Evolutionary conservation across 2,329 filamentous ascomycete species (phyloP).

Genomic region (Plenodomus tracheiphilus): DNA sequence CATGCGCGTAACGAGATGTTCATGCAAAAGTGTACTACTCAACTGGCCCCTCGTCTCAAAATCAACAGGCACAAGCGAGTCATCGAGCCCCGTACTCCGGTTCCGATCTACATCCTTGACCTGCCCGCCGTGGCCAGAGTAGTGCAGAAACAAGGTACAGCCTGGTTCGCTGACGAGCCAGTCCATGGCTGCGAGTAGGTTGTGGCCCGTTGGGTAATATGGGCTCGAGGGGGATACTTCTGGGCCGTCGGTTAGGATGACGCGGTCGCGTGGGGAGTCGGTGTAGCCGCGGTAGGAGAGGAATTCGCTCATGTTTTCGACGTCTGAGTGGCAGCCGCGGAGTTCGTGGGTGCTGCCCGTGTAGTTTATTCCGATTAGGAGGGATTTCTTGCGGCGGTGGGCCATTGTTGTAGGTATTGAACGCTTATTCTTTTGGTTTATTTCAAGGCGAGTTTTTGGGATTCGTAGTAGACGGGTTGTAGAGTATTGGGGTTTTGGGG

Average conservation of each 20-base stretch:
- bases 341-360: slow-evolving; percentile 49
- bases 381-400: slow-evolving; percentile 48
- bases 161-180: slow-evolving; percentile 61
- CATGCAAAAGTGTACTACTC: slow-evolving; percentile 56
- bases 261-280: slow-evolving; percentile 46
- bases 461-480: slow-evolving; percentile 1
- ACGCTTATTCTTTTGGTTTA: too few species aligned
- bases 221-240: slow-evolving; percentile 34
- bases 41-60: slow-evolving; percentile 59
- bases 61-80: slow-evolving; percentile 60
- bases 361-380: slow-evolving; percentile 60
- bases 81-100: slow-evolving; percentile 44
- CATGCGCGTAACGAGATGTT: slow-evolving; percentile 56
- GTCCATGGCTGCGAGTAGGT: slow-evolving; percentile 58
- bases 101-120: slow-evolving; percentile 52
- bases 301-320: slow-evolving; percentile 55
- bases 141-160: slow-evolving; percentile 60
- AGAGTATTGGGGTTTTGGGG: not conserved
- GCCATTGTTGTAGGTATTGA: slow-evolving; percentile 21
- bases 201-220: slow-evolving; percentile 48
- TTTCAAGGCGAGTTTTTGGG: not conserved
- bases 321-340: slow-evolving; percentile 54
- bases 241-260: slow-evolving; percentile 50
- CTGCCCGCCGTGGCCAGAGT: slow-evolving; percentile 63
- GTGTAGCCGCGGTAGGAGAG: slow-evolving; percentile 50